A percentile compares a stretch with the other conserved stretches of the same genome.
Conservation (phyloP, 441 rosid species). For the Lagerstroemia fauriei region DNA sequence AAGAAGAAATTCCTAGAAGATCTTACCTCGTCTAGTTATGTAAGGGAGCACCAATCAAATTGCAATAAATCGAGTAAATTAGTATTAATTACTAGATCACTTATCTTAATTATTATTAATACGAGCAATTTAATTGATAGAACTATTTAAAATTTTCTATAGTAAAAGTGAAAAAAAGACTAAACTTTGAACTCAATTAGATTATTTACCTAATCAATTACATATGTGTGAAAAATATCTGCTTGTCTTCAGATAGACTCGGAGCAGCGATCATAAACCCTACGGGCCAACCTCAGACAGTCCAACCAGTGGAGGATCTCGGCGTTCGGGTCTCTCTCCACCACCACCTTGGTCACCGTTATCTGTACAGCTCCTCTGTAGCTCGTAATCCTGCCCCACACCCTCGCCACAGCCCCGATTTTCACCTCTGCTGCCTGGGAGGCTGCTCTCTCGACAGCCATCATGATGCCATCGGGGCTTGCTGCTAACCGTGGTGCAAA, state of each 20-base stretch:
- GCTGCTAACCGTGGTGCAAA: conserved; percentile 37
- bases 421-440: conserved; percentile 42
- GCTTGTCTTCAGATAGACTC: background rate
- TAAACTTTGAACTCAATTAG: too few species aligned
- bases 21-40: too few species aligned
- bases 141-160: too few species aligned
- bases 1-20: too few species aligned
- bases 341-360: conserved; percentile 56
- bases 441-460: conserved; percentile 50
- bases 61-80: too few species aligned
- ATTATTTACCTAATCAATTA: too few species aligned
- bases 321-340: conserved; percentile 74
- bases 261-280: conserved; percentile 33
- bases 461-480: conserved; percentile 45
- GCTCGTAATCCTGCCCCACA: conserved; percentile 61
- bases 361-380: conserved; percentile 65
- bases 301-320: conserved; percentile 78
- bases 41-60: too few species aligned
- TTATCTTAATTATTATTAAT: too few species aligned
- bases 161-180: too few species aligned
- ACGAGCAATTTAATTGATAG: too few species aligned
- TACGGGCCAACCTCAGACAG: conserved; percentile 53
- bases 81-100: too few species aligned
- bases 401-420: conserved; percentile 63
- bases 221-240: background rate